phyloP scores from a whole-genome alignment of 73 alveolate genomes.

The Paramecium sexaurelia region DNA sequence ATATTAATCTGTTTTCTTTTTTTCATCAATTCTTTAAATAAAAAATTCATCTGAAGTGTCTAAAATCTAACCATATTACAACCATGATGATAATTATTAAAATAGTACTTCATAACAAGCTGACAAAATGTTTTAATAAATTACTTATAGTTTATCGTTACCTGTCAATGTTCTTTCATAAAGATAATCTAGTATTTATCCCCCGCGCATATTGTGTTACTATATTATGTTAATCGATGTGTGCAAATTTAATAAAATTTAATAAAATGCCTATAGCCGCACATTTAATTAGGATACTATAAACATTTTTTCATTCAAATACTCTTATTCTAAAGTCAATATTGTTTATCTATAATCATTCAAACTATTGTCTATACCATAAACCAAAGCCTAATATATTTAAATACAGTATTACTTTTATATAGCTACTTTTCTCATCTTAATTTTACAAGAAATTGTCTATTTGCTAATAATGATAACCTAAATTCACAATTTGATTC shows the following conservation, averaged over 20 bases:
- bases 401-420: background rate
- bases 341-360: slow-evolving; percentile 26
- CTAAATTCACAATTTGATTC: slow-evolving; percentile 4
- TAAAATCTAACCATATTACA: slow-evolving; percentile 3
- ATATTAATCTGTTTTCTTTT: background rate
- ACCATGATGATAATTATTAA: slow-evolving; percentile 28
- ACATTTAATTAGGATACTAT: slow-evolving; percentile 17
- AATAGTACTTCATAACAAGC: background rate
- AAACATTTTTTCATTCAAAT: slow-evolving; percentile 19
- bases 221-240: background rate
- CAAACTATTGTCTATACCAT: background rate
- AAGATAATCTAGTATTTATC: slow-evolving; percentile 43
- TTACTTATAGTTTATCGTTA: background rate
- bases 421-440: background rate
- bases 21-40: slow-evolving; percentile 46
- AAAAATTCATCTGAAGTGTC: slow-evolving; percentile 28
- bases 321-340: slow-evolving; percentile 27
- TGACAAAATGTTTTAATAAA: background rate
- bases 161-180: slow-evolving; percentile 56
- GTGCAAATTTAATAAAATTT: slow-evolving; percentile 17
- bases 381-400: background rate
- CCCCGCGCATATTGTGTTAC: slow-evolving; percentile 31
- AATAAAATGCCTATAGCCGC: background rate
- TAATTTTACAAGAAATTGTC: background rate
- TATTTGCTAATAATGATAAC: slow-evolving; percentile 42